phyloP scores from a whole-genome alignment of 768 basidiomycete genomes.

The Hygrocybe punicea region DNA sequence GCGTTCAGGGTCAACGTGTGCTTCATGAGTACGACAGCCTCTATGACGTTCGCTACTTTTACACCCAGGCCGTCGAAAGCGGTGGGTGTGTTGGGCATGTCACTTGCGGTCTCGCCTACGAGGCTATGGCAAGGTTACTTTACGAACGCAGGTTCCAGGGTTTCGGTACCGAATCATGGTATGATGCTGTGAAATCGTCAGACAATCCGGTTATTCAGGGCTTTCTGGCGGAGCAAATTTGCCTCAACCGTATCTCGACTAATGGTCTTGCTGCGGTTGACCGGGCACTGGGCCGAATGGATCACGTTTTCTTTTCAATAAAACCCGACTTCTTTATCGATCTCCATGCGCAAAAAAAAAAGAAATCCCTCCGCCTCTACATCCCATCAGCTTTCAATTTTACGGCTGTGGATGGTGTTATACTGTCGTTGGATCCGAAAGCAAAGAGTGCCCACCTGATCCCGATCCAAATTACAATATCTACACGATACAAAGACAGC shows the following conservation, averaged over 20 bases:
- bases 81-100: conserved; percentile 13
- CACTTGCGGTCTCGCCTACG: conserved; percentile 12
- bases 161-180: conserved; percentile 6
- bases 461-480: conserved; percentile 15
- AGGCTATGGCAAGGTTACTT: conserved; percentile 9
- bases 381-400: conserved; percentile 11
- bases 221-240: conserved; percentile 14
- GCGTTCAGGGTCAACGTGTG: conserved; percentile 9
- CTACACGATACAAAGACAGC: conserved; percentile 10
- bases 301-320: conserved; percentile 3
- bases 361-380: conserved; percentile 8
- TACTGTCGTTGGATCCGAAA: conserved; percentile 10
- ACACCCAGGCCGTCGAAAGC: neutral
- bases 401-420: conserved; percentile 14
- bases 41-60: conserved; percentile 2
- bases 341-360: too few species aligned
- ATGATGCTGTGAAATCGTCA: neutral
- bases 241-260: conserved; percentile 3
- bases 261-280: conserved; percentile 8
- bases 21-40: conserved; percentile 2
- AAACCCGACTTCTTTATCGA: conserved; percentile 10
- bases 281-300: conserved; percentile 9
- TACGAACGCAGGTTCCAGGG: neutral
- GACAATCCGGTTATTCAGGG: conserved; percentile 12
- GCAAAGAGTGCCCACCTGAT: conserved; percentile 8